Percentiles rank a stretch among this genome's conserved stretches.
Evolutionary conservation across 2,329 filamentous ascomycete genomes (phyloP).

Genomic region (Orbilia ellipsospora): DNA sequence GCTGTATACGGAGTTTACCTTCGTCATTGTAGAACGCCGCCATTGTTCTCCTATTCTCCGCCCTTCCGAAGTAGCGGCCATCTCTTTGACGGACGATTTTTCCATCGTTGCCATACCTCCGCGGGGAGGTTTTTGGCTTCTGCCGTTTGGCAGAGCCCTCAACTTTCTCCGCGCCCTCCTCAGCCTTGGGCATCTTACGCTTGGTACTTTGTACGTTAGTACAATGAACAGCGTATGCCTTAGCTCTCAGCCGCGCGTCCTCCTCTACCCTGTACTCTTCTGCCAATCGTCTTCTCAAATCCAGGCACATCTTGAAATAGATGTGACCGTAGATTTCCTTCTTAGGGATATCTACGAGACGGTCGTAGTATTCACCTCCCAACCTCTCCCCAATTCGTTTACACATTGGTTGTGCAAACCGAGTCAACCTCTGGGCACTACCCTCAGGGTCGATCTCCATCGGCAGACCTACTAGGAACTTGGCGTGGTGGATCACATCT

Average conservation of each 20-base stretch:
- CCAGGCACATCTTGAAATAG: slow-evolving; percentile 35
- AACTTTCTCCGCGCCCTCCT: slow-evolving; percentile 7
- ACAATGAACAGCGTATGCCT: neutral
- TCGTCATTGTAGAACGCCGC: slow-evolving; percentile 9
- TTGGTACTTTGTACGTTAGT: neutral
- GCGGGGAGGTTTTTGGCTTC: neutral
- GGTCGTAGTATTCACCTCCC: slow-evolving; percentile 17
- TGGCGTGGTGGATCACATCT: slow-evolving; percentile 18
- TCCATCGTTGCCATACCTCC: slow-evolving; percentile 24
- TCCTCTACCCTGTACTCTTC: slow-evolving; percentile 1
- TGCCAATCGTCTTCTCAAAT: slow-evolving; percentile 9
- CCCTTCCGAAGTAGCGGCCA: slow-evolving; percentile 11
- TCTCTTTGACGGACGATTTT: slow-evolving; percentile 39
- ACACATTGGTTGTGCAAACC: slow-evolving; percentile 30
- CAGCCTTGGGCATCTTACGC: slow-evolving; percentile 10
- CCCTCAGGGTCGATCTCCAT: slow-evolving; percentile 11
- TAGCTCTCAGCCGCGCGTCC: neutral
- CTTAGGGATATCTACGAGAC: slow-evolving; percentile 24
- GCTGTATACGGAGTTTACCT: neutral
- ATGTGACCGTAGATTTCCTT: slow-evolving; percentile 41
- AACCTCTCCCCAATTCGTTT: slow-evolving; percentile 25
- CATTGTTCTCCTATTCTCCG: neutral
- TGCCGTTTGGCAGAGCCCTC: slow-evolving; percentile 3
- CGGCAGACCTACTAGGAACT: slow-evolving; percentile 19
- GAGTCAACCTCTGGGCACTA: slow-evolving; percentile 24